Evolutionary conservation across 176 grass and related monocot species (phyloP), one percentile per base, ranked within the genome.

Genomic region (Oryza meridionalis): DNA sequence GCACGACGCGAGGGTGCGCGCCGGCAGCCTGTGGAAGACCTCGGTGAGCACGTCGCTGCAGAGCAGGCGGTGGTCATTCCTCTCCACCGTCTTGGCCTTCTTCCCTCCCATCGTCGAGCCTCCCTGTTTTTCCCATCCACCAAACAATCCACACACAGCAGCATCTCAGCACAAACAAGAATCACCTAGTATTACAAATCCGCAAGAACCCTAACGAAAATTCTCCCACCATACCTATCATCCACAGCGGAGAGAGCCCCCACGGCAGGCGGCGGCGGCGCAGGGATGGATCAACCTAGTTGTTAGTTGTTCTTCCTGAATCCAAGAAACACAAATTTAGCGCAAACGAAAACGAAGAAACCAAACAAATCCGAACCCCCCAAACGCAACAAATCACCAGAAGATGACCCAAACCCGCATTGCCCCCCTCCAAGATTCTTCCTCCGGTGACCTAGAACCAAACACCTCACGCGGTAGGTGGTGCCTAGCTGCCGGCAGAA

Each of bases 1-100:
- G 84, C 84, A 90, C 2, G 84, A 68, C 0, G 70, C 89, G 0
- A 90, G 84, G 2, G 81, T 63, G 26, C 89, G 89, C 0, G 89
- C 89, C 0, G 89, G 89, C 64, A 90, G 76, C 81, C 84, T 69
- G 70, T 68, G 43, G 70, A 90, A 90, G 9, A 90, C 84, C 76
- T 90, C 89, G 0, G 89, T 83, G 19, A 90, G 89, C 13, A 76
- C 84, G 9, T 90, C 89, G 0, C 82, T 78, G 38, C 84, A 90
- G 45, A 90, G 73, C 22, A 45, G 27, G 70, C 31, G 32, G 31
- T 50, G 24, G 24, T 43, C 75, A 65, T 73, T 62, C 53, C 70
- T 76, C 47, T 75, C 88, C 13, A 17, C 37, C 2, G 25, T 21
- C 44, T 64, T 90, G 14, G 64, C 17, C 14, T 80, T 90, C 70